These are phyloP conservation scores for Echinosophora koreensis DNA, from an alignment of 306 rosid species.

Conservation along the genomic window DNA sequence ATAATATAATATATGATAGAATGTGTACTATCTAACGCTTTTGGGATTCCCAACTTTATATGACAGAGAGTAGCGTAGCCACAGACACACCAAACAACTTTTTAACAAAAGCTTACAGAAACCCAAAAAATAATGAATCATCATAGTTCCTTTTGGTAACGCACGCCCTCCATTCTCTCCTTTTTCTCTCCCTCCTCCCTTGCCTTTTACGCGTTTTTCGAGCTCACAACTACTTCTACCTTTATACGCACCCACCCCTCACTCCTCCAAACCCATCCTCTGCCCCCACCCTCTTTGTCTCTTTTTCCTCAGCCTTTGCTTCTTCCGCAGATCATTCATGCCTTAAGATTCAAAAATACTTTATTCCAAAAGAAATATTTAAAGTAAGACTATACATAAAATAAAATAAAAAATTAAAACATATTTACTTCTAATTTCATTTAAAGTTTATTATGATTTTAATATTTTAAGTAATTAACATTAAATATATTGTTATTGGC, in stretches of 20 bases:
- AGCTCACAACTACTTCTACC: slow-evolving; percentile 50
- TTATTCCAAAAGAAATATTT: no score
- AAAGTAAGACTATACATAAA: no score
- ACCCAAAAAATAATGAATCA: slow-evolving; percentile 58
- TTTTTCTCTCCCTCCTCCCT: slow-evolving; percentile 32
- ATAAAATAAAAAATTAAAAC: no score
- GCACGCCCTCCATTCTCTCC: slow-evolving; percentile 65
- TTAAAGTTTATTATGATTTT: no score
- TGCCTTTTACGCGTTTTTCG: slow-evolving; percentile 70
- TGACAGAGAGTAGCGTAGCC: slow-evolving; percentile 44
- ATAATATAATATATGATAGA: background rate
- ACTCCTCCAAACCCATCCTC: background rate
- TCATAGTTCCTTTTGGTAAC: slow-evolving; percentile 66
- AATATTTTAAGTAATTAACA: no score
- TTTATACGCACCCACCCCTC: slow-evolving; percentile 45
- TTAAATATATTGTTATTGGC: no score
- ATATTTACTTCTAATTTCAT: no score
- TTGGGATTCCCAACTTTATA: slow-evolving; percentile 64
- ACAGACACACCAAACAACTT: slow-evolving; percentile 51
- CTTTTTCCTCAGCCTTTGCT: slow-evolving; percentile 46
- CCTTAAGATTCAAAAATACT: background rate
- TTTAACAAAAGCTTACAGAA: slow-evolving; percentile 42
- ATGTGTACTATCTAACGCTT: slow-evolving; percentile 45
- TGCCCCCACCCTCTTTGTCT: background rate
- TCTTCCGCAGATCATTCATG: slow-evolving; percentile 34